Conservation (phyloP, 2,329 filamentous ascomycete species). For the Penicillium brevicompactum region DNA sequence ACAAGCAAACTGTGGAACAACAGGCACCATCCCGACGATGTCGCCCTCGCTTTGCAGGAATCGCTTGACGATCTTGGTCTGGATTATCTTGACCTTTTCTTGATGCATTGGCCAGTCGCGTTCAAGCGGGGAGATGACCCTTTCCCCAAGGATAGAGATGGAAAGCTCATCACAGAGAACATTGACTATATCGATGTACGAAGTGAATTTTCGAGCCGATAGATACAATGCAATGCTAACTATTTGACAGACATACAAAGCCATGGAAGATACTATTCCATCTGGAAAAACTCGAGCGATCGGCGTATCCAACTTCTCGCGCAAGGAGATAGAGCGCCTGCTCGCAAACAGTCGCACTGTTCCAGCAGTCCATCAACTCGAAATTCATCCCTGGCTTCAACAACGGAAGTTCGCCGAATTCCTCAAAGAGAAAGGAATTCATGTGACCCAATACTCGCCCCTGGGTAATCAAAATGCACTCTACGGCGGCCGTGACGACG, state of each 20-base stretch:
- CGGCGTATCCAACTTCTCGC: constrained; percentile 54
- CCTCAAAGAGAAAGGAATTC: constrained; percentile 53
- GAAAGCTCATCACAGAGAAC: constrained; percentile 44
- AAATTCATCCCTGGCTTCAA: constrained; percentile 57
- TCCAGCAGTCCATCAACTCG: constrained; percentile 55
- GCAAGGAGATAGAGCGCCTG: constrained; percentile 51
- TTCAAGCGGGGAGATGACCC: constrained; percentile 52
- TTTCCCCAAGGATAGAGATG: constrained; percentile 50
- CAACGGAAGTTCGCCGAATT: constrained; percentile 51
- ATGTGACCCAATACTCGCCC: constrained; percentile 58
- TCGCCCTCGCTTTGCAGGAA: constrained; percentile 61
- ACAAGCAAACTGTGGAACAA: constrained; percentile 71
- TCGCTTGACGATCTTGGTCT: constrained; percentile 65
- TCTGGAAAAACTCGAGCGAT: constrained; percentile 53
- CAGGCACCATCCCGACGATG: constrained; percentile 62
- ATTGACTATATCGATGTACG: constrained; percentile 53
- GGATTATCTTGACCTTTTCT: constrained; percentile 69
- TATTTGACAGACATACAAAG: constrained; percentile 49
- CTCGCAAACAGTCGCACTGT: constrained; percentile 48
- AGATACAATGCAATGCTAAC: background rate
- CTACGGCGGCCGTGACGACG: constrained; percentile 46
- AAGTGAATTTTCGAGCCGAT: background rate
- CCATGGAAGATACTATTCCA: constrained; percentile 48
- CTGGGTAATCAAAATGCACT: constrained; percentile 58
- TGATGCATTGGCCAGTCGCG: constrained; percentile 68